Percentiles rank a stretch among this genome's conserved stretches.
Conservation (phyloP, 139 green algal genomes). For the Parachlorella kessleri region DNA sequence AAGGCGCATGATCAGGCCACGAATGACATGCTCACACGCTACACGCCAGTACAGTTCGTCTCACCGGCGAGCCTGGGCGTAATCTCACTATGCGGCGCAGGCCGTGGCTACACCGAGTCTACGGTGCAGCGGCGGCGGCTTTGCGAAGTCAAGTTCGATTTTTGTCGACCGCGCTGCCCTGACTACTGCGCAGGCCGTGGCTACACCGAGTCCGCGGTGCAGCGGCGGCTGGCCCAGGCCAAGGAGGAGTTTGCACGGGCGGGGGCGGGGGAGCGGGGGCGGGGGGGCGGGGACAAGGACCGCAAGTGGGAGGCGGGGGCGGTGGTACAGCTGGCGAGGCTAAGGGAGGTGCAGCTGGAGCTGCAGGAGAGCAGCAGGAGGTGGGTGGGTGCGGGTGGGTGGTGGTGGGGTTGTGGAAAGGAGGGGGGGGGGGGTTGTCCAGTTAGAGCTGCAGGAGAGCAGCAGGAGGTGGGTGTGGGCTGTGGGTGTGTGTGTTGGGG, state of each 20-base stretch:
- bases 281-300: neutral
- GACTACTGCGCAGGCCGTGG: slow-evolving; percentile 1
- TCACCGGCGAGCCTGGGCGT: no score
- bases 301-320: slow-evolving; percentile 23
- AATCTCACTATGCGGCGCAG: no score
- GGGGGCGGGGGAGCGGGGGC: neutral
- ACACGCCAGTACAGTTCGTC: no score
- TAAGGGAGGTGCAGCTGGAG: slow-evolving; percentile 33
- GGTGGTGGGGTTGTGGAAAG: neutral
- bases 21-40: no score
- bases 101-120: slow-evolving; percentile 1
- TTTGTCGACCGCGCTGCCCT: no score
- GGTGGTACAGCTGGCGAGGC: slow-evolving; percentile 15
- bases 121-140: slow-evolving; percentile 26
- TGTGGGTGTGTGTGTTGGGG: neutral
- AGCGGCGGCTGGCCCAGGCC: slow-evolving; percentile 23
- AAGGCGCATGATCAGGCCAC: no score
- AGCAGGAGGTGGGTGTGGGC: neutral
- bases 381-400: neutral
- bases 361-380: slow-evolving; percentile 13
- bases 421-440: no score
- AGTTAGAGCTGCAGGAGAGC: no score
- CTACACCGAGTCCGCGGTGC: slow-evolving; percentile 14
- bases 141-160: no score
- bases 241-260: neutral